Percentiles rank a stretch among this genome's conserved stretches.
Conservation (phyloP, 208 protist genomes). For the Dictyostelium gargantuum region DNA sequence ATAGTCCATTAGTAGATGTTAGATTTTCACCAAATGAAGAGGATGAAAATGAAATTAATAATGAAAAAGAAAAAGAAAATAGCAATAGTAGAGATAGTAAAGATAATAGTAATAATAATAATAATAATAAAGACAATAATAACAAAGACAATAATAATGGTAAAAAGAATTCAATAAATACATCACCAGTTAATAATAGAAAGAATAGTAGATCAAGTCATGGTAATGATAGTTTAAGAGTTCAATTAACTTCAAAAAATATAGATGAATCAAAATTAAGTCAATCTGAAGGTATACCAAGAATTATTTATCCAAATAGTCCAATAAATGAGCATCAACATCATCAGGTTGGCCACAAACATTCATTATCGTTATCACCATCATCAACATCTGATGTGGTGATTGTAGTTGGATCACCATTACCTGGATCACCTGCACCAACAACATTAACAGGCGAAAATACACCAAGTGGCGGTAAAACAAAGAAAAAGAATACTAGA, state of each 20-base stretch:
- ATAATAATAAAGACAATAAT: not conserved
- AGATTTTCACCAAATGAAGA: not conserved
- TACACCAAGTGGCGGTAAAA: not conserved
- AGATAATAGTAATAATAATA: not conserved
- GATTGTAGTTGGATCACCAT: conserved; percentile 40
- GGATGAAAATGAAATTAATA: not conserved
- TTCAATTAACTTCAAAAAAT: not conserved
- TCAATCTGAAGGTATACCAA: not conserved
- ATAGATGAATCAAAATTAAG: not conserved
- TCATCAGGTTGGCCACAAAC: not conserved
- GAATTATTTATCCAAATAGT: not conserved
- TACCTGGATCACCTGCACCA: not conserved
- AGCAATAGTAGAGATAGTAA: not conserved
- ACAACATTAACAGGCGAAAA: too few relatives aligned
- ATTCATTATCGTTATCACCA: not conserved
- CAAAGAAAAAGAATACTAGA: not conserved
- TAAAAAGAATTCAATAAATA: not conserved
- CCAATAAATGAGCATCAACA: not conserved
- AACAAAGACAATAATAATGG: not conserved
- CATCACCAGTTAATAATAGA: not conserved
- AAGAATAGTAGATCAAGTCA: not conserved
- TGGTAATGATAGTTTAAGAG: not conserved
- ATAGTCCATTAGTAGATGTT: conserved; percentile 58
- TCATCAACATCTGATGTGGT: not conserved
- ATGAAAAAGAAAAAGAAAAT: not conserved